Conservation (phyloP, 2,329 filamentous ascomycete genomes). For the Coniochaeta hoffmannii region DNA sequence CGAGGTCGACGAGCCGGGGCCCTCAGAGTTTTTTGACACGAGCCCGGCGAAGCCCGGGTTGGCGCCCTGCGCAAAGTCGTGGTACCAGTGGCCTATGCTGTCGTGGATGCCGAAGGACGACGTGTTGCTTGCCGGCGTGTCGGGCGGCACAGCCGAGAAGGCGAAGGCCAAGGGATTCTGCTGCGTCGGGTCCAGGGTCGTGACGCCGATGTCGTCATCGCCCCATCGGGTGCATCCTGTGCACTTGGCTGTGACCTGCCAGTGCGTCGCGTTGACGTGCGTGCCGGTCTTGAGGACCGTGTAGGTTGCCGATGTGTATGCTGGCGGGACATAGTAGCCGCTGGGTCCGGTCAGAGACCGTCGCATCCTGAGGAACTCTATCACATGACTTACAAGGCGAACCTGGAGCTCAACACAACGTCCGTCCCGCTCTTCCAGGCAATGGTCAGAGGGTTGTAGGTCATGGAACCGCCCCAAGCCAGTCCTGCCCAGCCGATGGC, state of each 20-base stretch:
- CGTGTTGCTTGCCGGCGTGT: constrained; percentile 25
- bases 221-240: constrained; percentile 34
- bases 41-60: constrained; percentile 22
- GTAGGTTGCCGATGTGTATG: constrained; percentile 21
- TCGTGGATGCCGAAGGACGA: constrained; percentile 35
- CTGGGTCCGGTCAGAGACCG: constrained; percentile 15
- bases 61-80: constrained; percentile 25
- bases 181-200: constrained; percentile 26
- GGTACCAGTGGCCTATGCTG: constrained; percentile 31
- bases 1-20: not conserved
- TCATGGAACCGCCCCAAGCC: constrained; percentile 42
- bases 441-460: constrained; percentile 36
- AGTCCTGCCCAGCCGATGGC: constrained; percentile 38
- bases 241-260: constrained; percentile 31
- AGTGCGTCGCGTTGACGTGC: constrained; percentile 30
- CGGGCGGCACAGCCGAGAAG: constrained; percentile 27
- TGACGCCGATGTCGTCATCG: constrained; percentile 30
- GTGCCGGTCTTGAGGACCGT: constrained; percentile 28
- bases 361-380: not conserved
- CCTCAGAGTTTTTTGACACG: constrained; percentile 5
- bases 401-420: constrained; percentile 33
- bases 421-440: constrained; percentile 34
- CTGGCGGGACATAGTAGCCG: constrained; percentile 24
- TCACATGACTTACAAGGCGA: constrained; percentile 31
- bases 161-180: constrained; percentile 33